Evolutionary conservation across 2,329 filamentous ascomycete species (phyloP), one percentile per base, ranked within the genome.

Genomic region (Epichloe baconii): DNA sequence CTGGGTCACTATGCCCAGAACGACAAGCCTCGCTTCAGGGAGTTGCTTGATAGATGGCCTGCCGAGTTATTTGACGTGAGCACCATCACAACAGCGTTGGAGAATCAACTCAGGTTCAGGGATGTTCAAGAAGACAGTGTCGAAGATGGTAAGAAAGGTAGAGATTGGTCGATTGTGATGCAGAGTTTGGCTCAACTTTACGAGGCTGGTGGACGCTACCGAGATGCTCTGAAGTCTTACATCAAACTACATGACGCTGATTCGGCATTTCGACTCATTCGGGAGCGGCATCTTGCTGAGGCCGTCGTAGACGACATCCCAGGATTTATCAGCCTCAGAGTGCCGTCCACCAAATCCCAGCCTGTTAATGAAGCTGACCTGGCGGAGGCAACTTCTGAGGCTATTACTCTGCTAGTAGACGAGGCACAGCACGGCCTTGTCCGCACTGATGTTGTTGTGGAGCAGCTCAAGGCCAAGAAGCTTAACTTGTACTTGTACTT

Each of bases 211-310:
- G 87, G 88, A 0, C 82, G 86, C 52, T 83, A 87, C 56, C 78
- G 86, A 51, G 89, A 97, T 62, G 91, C 94, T 1, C 71, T 98
- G 44, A 83, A 80, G 61, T 93, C 85, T 66, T 95, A 94, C 63
- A 94, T 98, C 62, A 83, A 80, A 55, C 77, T 97, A 3, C 89
- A 96, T 62, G 88, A 98, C 68, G 90, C 89, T 0, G 89, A 97
- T 62, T 84, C 86, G 10, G 87, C 88, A 0, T 91, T 98, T 78
- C 73, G 78, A 12, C 70, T 98, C 53, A 94, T 98, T 59, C 80
- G 82, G 54, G 87, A 95, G 40, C 85, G 88, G 59, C 89, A 95
- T 63, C 76, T 98, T n/a, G 82, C 94, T 0, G 89, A 95, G 60
- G 85, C 88, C 1, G 82, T 97, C 12, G 80, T 81, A 1, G 90